Conservation (phyloP, 2,329 filamentous ascomycete genomes). For the Pestalotiopsis sp. region DNA sequence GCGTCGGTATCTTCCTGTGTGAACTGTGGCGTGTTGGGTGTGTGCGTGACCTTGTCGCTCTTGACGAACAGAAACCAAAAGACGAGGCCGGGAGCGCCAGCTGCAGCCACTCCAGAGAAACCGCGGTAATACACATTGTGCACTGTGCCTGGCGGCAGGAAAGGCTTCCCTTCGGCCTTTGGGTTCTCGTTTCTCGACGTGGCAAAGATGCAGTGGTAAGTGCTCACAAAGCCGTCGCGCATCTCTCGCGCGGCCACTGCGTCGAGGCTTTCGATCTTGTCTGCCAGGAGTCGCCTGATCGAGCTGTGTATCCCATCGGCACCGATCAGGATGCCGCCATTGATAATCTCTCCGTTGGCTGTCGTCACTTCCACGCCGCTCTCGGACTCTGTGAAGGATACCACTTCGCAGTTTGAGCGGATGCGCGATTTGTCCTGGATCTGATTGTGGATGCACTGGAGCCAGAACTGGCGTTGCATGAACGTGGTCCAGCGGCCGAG, state of each 20-base stretch:
- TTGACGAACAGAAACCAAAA: conserved; percentile 4
- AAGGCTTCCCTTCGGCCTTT: neutral
- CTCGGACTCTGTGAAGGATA: neutral
- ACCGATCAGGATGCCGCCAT: neutral
- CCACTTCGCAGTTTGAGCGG: neutral
- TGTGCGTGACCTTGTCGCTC: neutral
- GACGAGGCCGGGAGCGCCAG: neutral
- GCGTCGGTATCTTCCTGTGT: conserved; percentile 15
- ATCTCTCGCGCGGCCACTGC: neutral
- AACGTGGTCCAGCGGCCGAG: neutral
- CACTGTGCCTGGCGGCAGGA: neutral
- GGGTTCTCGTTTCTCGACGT: neutral
- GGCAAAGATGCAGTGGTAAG: conserved; percentile 1
- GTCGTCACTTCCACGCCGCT: neutral
- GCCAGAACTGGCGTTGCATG: neutral
- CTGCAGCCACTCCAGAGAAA: neutral
- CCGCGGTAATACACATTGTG: neutral
- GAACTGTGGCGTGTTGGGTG: conserved; percentile 9
- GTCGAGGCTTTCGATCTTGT: neutral
- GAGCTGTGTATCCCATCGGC: neutral
- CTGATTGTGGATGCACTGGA: neutral
- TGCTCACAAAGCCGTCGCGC: neutral
- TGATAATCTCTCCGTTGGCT: neutral
- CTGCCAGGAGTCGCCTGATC: neutral
- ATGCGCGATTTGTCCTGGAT: conserved; percentile 1